A percentile compares a stretch with the other conserved stretches of the same genome.
Evolutionary conservation across 352 stramenopile genomes (phyloP).

Genomic region (Globisporangium cederbergense): DNA sequence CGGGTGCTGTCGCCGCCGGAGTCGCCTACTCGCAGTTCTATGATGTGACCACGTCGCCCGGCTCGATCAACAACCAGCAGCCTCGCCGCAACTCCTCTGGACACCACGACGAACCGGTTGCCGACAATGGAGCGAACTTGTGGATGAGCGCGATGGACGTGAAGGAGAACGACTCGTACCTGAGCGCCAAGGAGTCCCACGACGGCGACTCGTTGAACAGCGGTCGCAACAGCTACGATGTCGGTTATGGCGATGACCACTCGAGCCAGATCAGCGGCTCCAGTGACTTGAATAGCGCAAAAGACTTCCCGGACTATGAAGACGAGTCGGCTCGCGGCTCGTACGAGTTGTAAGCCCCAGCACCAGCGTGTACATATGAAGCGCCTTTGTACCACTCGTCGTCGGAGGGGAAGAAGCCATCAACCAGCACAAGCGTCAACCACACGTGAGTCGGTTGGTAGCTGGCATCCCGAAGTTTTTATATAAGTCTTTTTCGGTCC

Average conservation of each 20-base stretch:
- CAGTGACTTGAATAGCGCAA: constrained; percentile 56
- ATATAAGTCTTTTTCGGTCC: constrained; percentile 16
- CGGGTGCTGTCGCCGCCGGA: constrained; percentile 37
- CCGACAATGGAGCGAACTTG: constrained; percentile 49
- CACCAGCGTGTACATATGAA: constrained; percentile 4
- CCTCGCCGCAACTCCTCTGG: constrained; percentile 20
- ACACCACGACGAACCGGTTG: constrained; percentile 13
- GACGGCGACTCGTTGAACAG: constrained; percentile 36
- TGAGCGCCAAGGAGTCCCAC: constrained; percentile 48
- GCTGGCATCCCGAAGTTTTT: constrained; percentile 7
- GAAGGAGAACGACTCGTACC: constrained; percentile 73
- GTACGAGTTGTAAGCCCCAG: constrained; percentile 65
- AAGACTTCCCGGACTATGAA: constrained; percentile 75
- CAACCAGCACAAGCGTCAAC: background rate
- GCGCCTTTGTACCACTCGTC: constrained; percentile 1
- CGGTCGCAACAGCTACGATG: constrained; percentile 68
- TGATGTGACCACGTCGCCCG: constrained; percentile 66
- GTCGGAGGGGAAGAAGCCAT: background rate
- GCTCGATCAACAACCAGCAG: constrained; percentile 21
- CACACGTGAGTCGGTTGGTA: background rate
- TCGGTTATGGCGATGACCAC: constrained; percentile 42
- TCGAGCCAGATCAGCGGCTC: constrained; percentile 66
- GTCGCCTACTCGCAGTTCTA: constrained; percentile 77
- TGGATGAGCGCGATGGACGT: constrained; percentile 82
- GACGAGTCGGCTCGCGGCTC: constrained; percentile 71